Evolutionary conservation across 305 asterid genomes (phyloP).

Genomic region (Fraxinus angustifolia): DNA sequence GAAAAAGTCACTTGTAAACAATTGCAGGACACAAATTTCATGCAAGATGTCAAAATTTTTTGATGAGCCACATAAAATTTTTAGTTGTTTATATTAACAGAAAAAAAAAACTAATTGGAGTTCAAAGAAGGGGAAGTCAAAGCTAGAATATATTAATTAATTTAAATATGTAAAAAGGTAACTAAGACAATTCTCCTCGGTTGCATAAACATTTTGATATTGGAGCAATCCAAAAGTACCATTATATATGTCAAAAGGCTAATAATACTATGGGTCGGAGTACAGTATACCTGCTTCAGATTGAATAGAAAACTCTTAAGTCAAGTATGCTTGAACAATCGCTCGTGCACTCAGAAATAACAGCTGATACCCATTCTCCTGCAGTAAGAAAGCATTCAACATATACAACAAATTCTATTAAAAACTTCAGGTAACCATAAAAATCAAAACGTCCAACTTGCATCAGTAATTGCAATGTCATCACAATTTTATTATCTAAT

Average conservation of each 20-base stretch:
- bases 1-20: not conserved
- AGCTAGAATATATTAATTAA: not conserved
- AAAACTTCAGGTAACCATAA: not conserved
- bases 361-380: constrained; percentile 94
- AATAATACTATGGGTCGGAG: constrained; percentile 9
- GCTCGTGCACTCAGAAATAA: constrained; percentile 92
- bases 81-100: not conserved
- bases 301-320: constrained; percentile 68
- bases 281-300: constrained; percentile 69
- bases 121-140: not conserved
- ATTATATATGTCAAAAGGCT: constrained; percentile 3
- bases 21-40: not conserved
- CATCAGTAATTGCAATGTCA: not conserved
- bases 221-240: not conserved
- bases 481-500: not conserved
- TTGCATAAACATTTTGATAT: not conserved
- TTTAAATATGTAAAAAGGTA: not conserved
- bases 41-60: not conserved
- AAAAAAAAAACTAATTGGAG: not conserved
- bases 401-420: not conserved
- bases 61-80: not conserved
- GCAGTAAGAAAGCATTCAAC: constrained; percentile 16
- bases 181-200: not conserved
- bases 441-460: not conserved
- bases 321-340: constrained; percentile 86